A percentile compares a stretch with the other conserved stretches of the same genome.
These are phyloP conservation scores for Trypethelium eluteriae DNA, from an alignment of 495 filamentous ascomycete species.

Conservation along the genomic window DNA sequence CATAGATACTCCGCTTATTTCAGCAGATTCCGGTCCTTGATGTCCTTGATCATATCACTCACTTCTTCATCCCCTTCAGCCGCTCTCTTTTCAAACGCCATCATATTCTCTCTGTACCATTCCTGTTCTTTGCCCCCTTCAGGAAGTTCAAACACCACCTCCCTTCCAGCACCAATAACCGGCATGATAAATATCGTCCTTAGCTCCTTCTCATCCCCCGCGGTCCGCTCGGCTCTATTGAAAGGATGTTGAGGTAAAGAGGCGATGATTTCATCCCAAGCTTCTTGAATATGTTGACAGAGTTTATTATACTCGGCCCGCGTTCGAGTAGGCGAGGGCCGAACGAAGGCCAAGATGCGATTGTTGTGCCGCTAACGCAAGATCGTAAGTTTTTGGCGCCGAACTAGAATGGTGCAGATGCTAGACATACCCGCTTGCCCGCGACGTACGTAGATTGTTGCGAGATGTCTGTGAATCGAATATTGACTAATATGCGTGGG, in stretches of 20 bases:
- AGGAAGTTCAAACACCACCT: constrained; percentile 26
- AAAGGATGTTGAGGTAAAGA: constrained; percentile 8
- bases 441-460: not conserved
- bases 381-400: constrained; percentile 12
- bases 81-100: constrained; percentile 22
- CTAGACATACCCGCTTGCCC: not conserved
- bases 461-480: constrained; percentile 24
- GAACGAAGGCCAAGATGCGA: constrained; percentile 26
- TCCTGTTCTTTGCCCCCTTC: constrained; percentile 28
- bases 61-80: constrained; percentile 26
- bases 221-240: constrained; percentile 3
- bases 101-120: constrained; percentile 27
- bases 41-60: constrained; percentile 21
- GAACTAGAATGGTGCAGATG: not conserved
- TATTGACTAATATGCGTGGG: constrained; percentile 29
- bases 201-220: constrained; percentile 23
- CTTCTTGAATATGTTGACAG: constrained; percentile 8
- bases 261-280: constrained; percentile 21
- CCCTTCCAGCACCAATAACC: constrained; percentile 22
- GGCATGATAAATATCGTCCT: constrained; percentile 26
- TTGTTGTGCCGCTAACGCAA: constrained; percentile 15
- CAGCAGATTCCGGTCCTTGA: constrained; percentile 22
- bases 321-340: constrained; percentile 23
- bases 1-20: not conserved
- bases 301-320: constrained; percentile 21